A percentile compares a stretch with the other conserved stretches of the same genome.
These are phyloP conservation scores for Cerioporus squamosus DNA, from an alignment of 1,284 basidiomycete genomes.

Conservation along the genomic window DNA sequence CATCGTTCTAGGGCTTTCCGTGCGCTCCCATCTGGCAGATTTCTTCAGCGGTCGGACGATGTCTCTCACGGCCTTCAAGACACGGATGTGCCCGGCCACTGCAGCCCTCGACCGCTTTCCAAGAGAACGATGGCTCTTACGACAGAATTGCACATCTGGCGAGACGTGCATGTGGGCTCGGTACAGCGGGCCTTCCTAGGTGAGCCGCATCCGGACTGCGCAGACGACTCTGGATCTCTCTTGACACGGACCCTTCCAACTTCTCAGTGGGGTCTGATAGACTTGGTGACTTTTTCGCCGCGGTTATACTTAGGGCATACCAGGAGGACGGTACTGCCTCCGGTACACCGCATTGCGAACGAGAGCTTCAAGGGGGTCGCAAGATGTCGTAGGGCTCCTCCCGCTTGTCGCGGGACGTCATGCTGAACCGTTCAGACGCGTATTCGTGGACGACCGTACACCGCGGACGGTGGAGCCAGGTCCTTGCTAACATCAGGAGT, in stretches of 20 bases:
- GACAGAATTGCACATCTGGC: neutral
- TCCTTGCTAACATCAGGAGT: neutral
- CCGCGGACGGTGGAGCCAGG: too few relatives aligned
- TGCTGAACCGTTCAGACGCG: neutral
- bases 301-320: constrained; percentile 6
- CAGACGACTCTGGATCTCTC: neutral
- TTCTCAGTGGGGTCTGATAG: constrained; percentile 15
- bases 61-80: constrained; percentile 5
- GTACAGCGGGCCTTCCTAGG: neutral
- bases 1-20: constrained; percentile 9
- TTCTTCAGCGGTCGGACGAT: neutral
- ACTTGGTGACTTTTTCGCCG: constrained; percentile 18
- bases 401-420: neutral
- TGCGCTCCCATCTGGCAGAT: constrained; percentile 6
- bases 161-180: neutral
- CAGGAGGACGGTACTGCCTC: neutral
- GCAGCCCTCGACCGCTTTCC: neutral
- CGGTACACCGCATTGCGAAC: neutral
- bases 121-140: neutral
- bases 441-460: neutral
- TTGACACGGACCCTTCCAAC: neutral
- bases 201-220: neutral
- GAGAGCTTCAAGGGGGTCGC: neutral
- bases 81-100: neutral
- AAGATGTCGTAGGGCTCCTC: neutral